Evolutionary conservation across 176 grass and related monocot genomes (phyloP), one percentile per base, ranked within the genome.

Genomic region (Dendrocalamus sinicus): DNA sequence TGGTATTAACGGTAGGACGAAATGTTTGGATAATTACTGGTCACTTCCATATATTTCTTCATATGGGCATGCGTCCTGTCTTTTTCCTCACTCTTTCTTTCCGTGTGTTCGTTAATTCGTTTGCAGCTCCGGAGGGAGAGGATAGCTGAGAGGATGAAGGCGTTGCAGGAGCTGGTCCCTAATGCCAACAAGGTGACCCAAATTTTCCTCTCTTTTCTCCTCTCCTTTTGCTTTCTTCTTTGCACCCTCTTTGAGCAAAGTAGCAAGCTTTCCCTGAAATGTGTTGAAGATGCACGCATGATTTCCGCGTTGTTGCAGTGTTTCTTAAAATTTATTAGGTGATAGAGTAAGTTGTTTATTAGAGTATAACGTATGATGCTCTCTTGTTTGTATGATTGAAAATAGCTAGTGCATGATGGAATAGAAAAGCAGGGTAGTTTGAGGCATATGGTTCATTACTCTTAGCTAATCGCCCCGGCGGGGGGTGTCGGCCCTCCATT

Each of bases 81-180:
- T 37, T 79, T 55, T 81, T 76, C 52, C 59, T 92, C 19, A 65
- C 46, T 64, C 64, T 64, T 87, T 64, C 58, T 64, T 86, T 72
- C 43, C 58, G 60, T 77, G 73, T 16, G 62, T 59, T 68, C 77
- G 51, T 53, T 53, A 7, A 19, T 53, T 53, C 51, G 77, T 32
- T 72, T 72, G 90, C 91, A 98, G 96, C 96, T 98, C 63, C 78
- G 96, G 46, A 95, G 96, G 88, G 96, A 98, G 75, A 94, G 93
- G 91, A 98, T 98, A 76, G 96, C 96, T 15, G 96, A 98, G 78
- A 89, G 96, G 91, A 98, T 98, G 96, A 98, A 95, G 78, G 93
- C 93, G 40, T 92, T 98, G 61, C 93, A 95, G 81, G 96, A 95
- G 88, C 63, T 98, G 81, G 93, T 98, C 23, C 93, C 96, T 30